These are phyloP conservation scores for Trametes villosa DNA, from an alignment of 768 basidiomycete species.

Conservation along the genomic window DNA sequence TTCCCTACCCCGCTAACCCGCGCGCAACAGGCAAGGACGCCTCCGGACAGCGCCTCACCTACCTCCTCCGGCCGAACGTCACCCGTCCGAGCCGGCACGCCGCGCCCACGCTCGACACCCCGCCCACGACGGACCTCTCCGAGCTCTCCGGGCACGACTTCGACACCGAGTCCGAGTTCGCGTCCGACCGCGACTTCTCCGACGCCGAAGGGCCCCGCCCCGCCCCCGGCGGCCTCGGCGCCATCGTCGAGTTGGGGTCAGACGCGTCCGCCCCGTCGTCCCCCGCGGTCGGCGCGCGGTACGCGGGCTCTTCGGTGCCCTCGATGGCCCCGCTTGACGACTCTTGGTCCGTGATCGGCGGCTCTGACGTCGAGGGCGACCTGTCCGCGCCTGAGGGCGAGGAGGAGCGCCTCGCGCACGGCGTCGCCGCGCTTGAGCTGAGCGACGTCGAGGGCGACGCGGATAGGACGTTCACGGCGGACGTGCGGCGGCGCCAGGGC, in stretches of 20 bases:
- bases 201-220: conserved; percentile 25
- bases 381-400: conserved; percentile 20
- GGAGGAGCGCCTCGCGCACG: conserved; percentile 35
- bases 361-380: conserved; percentile 31
- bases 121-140: conserved; percentile 72
- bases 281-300: conserved; percentile 35
- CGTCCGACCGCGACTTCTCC: conserved; percentile 32
- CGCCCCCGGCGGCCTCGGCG: conserved; percentile 21
- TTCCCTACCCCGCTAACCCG: background rate
- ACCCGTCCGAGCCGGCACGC: conserved; percentile 58
- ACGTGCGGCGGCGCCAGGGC: conserved; percentile 25
- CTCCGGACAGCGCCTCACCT: conserved; percentile 66
- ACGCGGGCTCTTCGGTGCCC: conserved; percentile 9
- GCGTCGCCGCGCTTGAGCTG: conserved; percentile 39
- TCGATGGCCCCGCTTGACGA: conserved; percentile 30
- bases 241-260: conserved; percentile 30
- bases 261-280: conserved; percentile 31
- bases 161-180: conserved; percentile 44
- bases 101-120: conserved; percentile 59
- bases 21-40: conserved; percentile 53
- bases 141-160: conserved; percentile 49
- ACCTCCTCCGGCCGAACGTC: conserved; percentile 79
- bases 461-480: conserved; percentile 27
- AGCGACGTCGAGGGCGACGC: conserved; percentile 32
- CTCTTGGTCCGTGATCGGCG: conserved; percentile 45